Base-by-base conservation (phyloP, 352 stramenopile genomes). In the Globisporangium recalcitrans region DNA sequence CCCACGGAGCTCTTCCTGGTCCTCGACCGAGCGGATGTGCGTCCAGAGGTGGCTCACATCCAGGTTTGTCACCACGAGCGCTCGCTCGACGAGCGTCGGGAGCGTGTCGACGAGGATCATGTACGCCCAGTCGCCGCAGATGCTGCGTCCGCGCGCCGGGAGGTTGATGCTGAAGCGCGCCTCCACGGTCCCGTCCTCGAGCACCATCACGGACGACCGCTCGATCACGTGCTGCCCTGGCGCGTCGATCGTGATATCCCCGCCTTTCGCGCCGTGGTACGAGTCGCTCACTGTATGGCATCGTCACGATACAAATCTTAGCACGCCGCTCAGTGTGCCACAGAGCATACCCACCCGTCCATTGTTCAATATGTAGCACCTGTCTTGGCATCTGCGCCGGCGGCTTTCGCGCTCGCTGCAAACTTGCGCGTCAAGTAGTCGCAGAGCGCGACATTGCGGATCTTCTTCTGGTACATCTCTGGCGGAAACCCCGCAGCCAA, bases 121-220 rank as follows among this genome's bases (percentile, higher is more conserved):
- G 62, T 88, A 80, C 26, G 94, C 95, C 74, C 88, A 97, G 27
- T 96, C 75, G 40, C 97, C 97, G 44, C 95, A 95, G 67, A 99
- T 98, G 51, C 78, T 95, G 49, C 97, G 83, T 1, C 96, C 96
- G 26, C 90, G 78, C 16, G 96, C 96, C 5, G 96, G 96, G 34
- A 99, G 82, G 56, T 97, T 98, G 62, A 99, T 91, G 29, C 93
- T 98, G 69, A 99, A 97, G 52, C 97, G 86, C 16, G 83, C 91
- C 64, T 97, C 87, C 4, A 99, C 71, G 47, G 85, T 77, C 36
- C 95, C 95, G 48, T 77, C 76, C 10, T 80, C 68, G 22, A 79
- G 60, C 24, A 98, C 74, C 48, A 85, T 82, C 21, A 98, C 78
- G 24, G 88, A 95, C 40, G 88, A 96, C 44, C 96, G 91, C 70